These are phyloP conservation scores for Pythium coloratum DNA, from an alignment of 352 stramenopile species.

Conservation along the genomic window DNA sequence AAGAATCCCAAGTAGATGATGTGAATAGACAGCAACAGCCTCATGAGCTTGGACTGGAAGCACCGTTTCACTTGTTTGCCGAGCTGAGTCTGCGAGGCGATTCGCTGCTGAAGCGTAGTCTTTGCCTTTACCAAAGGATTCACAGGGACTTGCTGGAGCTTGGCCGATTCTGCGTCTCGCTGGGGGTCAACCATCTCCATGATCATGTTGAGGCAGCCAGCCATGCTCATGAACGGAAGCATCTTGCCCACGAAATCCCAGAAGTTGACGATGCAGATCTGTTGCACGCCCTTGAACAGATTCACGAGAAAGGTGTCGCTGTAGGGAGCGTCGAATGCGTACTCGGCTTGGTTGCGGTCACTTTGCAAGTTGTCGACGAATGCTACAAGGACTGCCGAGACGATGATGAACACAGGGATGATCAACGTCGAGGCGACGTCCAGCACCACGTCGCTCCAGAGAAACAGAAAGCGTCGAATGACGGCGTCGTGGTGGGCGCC, in stretches of 20 bases:
- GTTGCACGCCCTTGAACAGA: slow-evolving; percentile 15
- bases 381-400: neutral
- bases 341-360: neutral
- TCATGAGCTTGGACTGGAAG: neutral
- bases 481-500: neutral
- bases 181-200: neutral
- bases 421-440: slow-evolving; percentile 12
- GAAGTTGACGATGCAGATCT: slow-evolving; percentile 17
- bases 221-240: slow-evolving; percentile 22
- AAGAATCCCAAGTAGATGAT: slow-evolving; percentile 10
- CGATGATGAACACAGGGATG: slow-evolving; percentile 18
- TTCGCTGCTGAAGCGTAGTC: neutral
- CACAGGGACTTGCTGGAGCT: neutral
- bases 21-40: neutral
- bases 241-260: slow-evolving; percentile 21
- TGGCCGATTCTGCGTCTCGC: neutral
- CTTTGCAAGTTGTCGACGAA: slow-evolving; percentile 1
- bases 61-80: neutral
- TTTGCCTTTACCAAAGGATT: neutral
- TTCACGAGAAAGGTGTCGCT: slow-evolving; percentile 15
- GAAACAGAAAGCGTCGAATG: slow-evolving; percentile 10
- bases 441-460: slow-evolving; percentile 16
- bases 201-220: slow-evolving; percentile 10
- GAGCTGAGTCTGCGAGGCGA: neutral
- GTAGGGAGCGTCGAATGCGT: slow-evolving; percentile 21